These are phyloP conservation scores for Penicillium pancosmium DNA, from an alignment of 495 filamentous ascomycete genomes.

Conservation along the genomic window DNA sequence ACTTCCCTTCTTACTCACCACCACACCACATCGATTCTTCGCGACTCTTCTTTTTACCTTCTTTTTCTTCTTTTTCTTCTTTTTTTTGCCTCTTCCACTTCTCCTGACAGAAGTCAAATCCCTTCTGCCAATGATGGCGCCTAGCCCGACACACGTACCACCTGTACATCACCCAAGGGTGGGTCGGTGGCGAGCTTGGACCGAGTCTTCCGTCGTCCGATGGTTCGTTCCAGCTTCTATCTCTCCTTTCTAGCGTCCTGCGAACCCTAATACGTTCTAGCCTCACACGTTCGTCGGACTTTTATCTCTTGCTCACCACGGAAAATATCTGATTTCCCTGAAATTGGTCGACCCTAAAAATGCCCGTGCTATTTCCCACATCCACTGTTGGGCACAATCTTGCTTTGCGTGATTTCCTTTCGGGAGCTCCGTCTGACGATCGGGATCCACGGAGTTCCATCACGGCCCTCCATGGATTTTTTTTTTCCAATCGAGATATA, in stretches of 20 bases:
- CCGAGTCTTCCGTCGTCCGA: not conserved
- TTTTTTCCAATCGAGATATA: not conserved
- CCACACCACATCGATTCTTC: not conserved
- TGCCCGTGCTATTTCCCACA: conserved; percentile 1
- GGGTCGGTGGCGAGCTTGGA: conserved; percentile 7
- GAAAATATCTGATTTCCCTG: not conserved
- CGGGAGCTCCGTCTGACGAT: conserved; percentile 14
- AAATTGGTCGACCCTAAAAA: not conserved
- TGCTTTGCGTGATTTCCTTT: conserved; percentile 3
- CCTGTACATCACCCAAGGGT: conserved; percentile 2
- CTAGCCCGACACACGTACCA: conserved; percentile 1
- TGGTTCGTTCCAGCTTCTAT: conserved; percentile 4
- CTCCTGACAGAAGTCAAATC: not conserved
- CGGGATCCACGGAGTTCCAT: conserved; percentile 11
- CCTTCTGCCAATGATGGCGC: conserved; percentile 1
- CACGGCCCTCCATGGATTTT: too few species aligned
- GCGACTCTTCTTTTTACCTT: not conserved
- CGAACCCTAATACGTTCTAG: conserved; percentile 14
- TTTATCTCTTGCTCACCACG: not conserved
- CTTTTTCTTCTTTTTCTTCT: not conserved
- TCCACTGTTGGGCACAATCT: conserved; percentile 4
- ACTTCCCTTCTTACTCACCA: too few species aligned
- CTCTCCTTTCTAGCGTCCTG: not conserved
- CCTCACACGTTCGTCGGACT: not conserved
- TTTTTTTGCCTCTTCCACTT: not conserved